Evolutionary conservation across 1,139 yeast species (phyloP).

Genomic region (Debaryomyces robertsiae): DNA sequence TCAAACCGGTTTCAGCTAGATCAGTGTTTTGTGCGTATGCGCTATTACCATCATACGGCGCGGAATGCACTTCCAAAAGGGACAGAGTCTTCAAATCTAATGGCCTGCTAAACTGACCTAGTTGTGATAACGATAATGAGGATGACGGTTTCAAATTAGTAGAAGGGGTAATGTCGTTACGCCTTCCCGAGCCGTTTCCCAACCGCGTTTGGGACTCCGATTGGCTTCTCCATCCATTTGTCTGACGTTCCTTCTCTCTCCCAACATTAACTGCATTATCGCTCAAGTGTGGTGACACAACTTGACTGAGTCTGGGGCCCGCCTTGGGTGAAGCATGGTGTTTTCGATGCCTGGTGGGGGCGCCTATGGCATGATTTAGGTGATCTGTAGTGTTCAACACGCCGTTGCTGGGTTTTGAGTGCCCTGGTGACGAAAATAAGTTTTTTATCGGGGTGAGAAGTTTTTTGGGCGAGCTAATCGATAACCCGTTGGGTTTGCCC

Average conservation of each 20-base stretch:
- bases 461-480: slow-evolving; percentile 44
- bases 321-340: neutral
- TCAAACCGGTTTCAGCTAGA: neutral
- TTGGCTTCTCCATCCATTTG: slow-evolving; percentile 2
- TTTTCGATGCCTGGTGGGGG: slow-evolving; percentile 1
- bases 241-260: neutral
- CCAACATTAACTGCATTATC: neutral
- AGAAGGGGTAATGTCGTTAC: neutral
- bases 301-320: neutral
- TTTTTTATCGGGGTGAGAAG: slow-evolving; percentile 46
- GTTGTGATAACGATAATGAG: neutral
- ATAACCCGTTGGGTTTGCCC: slow-evolving; percentile 17
- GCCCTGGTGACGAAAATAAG: slow-evolving; percentile 33
- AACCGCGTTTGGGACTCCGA: neutral
- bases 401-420: slow-evolving; percentile 9
- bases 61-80: too few species aligned
- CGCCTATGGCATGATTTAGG: slow-evolving; percentile 9
- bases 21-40: neutral
- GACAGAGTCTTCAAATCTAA: neutral
- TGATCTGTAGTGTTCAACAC: slow-evolving; percentile 9
- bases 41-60: too few species aligned
- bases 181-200: neutral
- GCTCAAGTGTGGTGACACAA: neutral
- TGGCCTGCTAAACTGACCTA: slow-evolving; percentile 4
- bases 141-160: neutral